Base-by-base conservation (phyloP, 2,329 filamentous ascomycete species). In the Sordariomycetes sp. region DNA sequence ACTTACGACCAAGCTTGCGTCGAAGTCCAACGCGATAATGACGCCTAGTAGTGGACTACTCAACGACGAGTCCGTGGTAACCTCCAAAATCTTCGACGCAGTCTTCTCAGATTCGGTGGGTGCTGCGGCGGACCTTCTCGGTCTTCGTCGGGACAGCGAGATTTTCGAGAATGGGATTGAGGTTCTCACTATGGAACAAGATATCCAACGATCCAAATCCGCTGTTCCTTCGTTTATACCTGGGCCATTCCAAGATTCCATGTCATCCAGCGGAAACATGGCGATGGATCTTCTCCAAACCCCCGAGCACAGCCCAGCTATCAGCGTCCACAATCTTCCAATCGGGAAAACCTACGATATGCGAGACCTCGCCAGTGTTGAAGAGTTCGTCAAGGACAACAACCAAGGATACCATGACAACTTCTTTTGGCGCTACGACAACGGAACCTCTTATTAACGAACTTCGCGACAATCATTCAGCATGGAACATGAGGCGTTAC, bases 21-120 rank as follows among this genome's bases (percentile, higher is more conserved):
- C 56, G 17, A 65, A 59, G 57, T 62, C 56, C 34, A 66, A 60
- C 52, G 60, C 62, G 35, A 63, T 68, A 48, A 67, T 68, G 62
- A 62, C 64, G 1, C 63, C 64, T 10, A 57, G 34, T 20, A 12
- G 42, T 2, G 22, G 42, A 15, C n/a, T 36, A 7, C 15, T n/a
- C 6, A 10, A 10, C 35, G n/a, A 50, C 17, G 45, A 25, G 15
- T 7, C 20, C 12, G 10, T 25, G 10, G 22, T 10, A 20, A 20
- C n/a, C 34, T 35, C 34, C 10, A 42, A 5, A 8, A 6, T 39
- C 20, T 55, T n/a, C 24, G 24, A 39, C 7, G 32, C 34, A 13
- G 22, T 55, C n/a, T 20, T 32, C 24, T 10, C 24, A 5, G 34
- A 55, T 8, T 28, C 53, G 12, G 34, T 32, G 53, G 34, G 34